These are phyloP conservation scores for Eucalyptus cladocalyx DNA, from an alignment of 345 rosid species.

Conservation along the genomic window DNA sequence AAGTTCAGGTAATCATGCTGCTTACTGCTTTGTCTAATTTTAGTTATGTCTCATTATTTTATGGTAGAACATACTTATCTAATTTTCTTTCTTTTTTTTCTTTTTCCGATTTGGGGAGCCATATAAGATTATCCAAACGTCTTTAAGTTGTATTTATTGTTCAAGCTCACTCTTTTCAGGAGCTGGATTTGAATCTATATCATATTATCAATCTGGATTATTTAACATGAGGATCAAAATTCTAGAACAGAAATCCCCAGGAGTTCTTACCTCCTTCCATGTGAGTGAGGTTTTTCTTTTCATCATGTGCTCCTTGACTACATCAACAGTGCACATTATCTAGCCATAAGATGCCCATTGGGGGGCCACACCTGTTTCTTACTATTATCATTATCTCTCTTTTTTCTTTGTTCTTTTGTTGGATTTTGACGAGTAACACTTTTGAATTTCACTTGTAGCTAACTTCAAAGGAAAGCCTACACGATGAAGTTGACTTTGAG, in stretches of 20 bases:
- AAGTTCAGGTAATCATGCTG: neutral
- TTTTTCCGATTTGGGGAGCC: neutral
- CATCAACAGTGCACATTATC: neutral
- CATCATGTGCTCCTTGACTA: neutral
- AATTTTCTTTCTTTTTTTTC: neutral
- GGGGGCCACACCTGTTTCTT: neutral
- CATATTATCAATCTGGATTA: neutral
- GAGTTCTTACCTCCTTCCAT: neutral
- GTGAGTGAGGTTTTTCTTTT: neutral
- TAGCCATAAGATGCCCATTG: neutral
- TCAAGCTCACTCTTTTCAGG: neutral
- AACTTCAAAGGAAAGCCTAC: neutral
- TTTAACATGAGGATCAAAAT: neutral
- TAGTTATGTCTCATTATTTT: neutral
- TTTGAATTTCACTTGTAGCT: neutral
- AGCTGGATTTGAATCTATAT: neutral
- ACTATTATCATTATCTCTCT: neutral
- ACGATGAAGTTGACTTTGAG: constrained; percentile 8
- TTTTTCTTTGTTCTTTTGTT: neutral
- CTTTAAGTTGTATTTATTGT: neutral
- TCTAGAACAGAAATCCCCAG: neutral
- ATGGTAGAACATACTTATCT: neutral
- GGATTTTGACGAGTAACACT: neutral
- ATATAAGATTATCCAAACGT: neutral
- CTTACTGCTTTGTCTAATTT: neutral